A percentile compares a stretch with the other conserved stretches of the same genome.
Evolutionary conservation across 257 asterid species (phyloP).

Genomic region (Anisodus acutangulus): DNA sequence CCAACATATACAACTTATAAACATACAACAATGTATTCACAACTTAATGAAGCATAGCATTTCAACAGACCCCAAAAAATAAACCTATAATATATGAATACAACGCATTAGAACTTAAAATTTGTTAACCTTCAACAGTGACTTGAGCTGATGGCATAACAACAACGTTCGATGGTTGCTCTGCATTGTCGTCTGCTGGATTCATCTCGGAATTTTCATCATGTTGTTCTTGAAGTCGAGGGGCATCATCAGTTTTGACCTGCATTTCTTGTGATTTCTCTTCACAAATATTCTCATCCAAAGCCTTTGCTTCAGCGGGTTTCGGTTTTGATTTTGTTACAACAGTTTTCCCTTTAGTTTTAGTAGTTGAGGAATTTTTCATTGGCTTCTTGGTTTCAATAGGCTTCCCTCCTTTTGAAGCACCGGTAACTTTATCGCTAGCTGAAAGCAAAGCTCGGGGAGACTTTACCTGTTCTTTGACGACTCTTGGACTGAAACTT

Average conservation of each 20-base stretch:
- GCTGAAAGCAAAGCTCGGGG: slow-evolving; percentile 42
- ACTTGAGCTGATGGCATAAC: slow-evolving; percentile 44
- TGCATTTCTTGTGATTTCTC: slow-evolving; percentile 35
- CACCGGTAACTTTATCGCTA: slow-evolving; percentile 34
- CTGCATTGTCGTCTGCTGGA: slow-evolving; percentile 31
- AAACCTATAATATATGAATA: not conserved
- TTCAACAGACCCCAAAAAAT: not conserved
- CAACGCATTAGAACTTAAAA: not conserved
- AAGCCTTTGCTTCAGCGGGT: slow-evolving; percentile 35
- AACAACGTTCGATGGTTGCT: slow-evolving; percentile 32
- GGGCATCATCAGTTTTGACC: slow-evolving; percentile 31
- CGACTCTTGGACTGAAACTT: slow-evolving; percentile 47
- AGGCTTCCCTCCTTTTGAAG: slow-evolving; percentile 31
- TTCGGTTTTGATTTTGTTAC: slow-evolving; percentile 46
- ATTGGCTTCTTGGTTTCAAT: slow-evolving; percentile 34
- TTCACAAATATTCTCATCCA: slow-evolving; percentile 29
- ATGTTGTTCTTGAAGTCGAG: slow-evolving; percentile 19
- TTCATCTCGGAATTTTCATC: slow-evolving; percentile 34
- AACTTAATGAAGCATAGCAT: slow-evolving; percentile 18
- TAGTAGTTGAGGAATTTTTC: slow-evolving; percentile 46
- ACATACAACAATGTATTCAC: slow-evolving; percentile 35
- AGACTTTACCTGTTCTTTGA: slow-evolving; percentile 42
- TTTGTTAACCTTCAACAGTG: slow-evolving; percentile 52
- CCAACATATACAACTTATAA: slow-evolving; percentile 28
- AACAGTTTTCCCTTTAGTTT: slow-evolving; percentile 36